phyloP scores from a whole-genome alignment of 208 protist genomes.

The Acanthamoeba healyi region DNA sequence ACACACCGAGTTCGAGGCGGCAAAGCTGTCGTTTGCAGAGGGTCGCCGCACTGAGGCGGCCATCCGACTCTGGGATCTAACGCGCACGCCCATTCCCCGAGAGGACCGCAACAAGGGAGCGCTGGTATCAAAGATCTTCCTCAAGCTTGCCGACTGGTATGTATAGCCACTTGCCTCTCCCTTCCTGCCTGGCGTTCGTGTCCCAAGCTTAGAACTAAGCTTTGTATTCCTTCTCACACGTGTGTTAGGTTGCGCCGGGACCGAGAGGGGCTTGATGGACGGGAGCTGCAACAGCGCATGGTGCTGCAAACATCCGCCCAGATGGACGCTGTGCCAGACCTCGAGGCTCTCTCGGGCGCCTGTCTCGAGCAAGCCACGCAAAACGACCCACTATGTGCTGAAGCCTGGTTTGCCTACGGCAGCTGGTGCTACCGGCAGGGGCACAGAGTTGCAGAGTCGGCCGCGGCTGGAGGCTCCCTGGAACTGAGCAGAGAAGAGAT shows the following conservation, averaged over 20 bases:
- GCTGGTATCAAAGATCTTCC: constrained; percentile 30
- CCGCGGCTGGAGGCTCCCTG: not conserved
- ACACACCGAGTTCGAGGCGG: constrained; percentile 5
- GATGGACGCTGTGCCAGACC: not conserved
- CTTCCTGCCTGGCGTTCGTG: not conserved
- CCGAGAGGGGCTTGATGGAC: constrained; percentile 6
- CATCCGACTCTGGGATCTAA: constrained; percentile 47
- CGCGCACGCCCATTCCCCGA: not conserved
- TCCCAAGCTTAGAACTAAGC: not conserved
- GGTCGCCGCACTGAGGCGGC: constrained; percentile 19
- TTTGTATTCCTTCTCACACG: not conserved
- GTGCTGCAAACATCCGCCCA: not conserved
- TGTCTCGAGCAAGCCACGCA: constrained; percentile 58
- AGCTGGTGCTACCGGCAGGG: constrained; percentile 66
- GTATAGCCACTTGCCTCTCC: not conserved
- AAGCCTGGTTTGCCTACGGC: constrained; percentile 61
- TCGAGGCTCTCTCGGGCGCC: constrained; percentile 53
- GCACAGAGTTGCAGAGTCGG: not conserved
- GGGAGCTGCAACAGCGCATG: constrained; percentile 27
- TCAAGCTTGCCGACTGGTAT: constrained; percentile 65
- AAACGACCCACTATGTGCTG: constrained; percentile 12
- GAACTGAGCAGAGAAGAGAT: constrained; percentile 30
- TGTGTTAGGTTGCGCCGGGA: not conserved
- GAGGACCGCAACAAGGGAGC: not conserved
- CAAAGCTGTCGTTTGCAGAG: constrained; percentile 28